phyloP scores from a whole-genome alignment of 1,284 basidiomycete species.

The Athelia psychrophila region DNA sequence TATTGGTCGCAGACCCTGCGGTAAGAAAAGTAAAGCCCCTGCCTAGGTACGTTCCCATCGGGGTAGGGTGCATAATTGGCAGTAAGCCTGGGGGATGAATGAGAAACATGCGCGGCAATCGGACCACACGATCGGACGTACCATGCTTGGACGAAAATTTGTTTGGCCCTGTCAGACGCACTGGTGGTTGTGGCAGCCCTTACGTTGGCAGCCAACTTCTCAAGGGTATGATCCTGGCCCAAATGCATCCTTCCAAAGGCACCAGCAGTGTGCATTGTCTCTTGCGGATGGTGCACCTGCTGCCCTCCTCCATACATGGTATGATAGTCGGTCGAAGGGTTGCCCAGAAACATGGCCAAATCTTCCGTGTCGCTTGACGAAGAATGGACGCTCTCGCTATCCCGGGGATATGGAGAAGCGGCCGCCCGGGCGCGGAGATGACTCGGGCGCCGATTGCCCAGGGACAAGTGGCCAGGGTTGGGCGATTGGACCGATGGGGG shows the following conservation, averaged over 20 bases:
- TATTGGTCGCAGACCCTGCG: slow-evolving; percentile 87
- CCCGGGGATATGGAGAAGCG: slow-evolving; percentile 78
- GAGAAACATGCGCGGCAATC: slow-evolving; percentile 16
- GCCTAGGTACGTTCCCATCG: slow-evolving; percentile 84
- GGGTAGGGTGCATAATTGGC: slow-evolving; percentile 88
- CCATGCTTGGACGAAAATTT: slow-evolving; percentile 90
- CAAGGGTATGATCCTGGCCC: slow-evolving; percentile 71
- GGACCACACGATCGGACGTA: slow-evolving; percentile 32
- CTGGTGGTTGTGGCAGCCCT: slow-evolving; percentile 85
- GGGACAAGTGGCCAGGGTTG: slow-evolving; percentile 63
- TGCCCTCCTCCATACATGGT: slow-evolving; percentile 47
- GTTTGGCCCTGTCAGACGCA: slow-evolving; percentile 83
- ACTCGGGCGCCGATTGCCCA: slow-evolving; percentile 66
- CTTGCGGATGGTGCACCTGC: slow-evolving; percentile 45
- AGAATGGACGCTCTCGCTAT: slow-evolving; percentile 80
- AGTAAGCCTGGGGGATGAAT: slow-evolving; percentile 58
- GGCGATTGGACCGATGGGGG: slow-evolving; percentile 56
- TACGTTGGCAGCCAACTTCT: slow-evolving; percentile 83
- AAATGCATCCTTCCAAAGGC: slow-evolving; percentile 74
- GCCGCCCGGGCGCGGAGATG: slow-evolving; percentile 75
- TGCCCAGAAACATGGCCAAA: slow-evolving; percentile 69
- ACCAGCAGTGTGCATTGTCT: slow-evolving; percentile 61
- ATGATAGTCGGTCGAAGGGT: slow-evolving; percentile 56
- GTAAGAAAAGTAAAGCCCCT: slow-evolving; percentile 90
- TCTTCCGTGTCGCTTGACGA: slow-evolving; percentile 84